Evolutionary conservation across 108 stramenopile genomes (phyloP), one percentile per base, ranked within the genome.

Genomic region (Nitzschia palea): DNA sequence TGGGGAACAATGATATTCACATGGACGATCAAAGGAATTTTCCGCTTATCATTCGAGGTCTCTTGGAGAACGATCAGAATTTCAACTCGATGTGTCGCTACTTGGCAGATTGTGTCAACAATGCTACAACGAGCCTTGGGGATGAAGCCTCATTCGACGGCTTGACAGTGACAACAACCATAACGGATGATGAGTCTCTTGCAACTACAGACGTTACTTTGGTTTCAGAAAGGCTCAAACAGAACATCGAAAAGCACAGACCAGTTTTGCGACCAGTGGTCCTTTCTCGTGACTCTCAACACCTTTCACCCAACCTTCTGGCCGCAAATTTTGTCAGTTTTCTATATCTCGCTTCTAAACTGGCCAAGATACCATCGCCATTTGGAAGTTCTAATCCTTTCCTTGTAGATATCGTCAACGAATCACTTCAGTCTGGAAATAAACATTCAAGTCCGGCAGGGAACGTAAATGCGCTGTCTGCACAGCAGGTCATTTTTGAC

Each of bases 311-410:
- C 20, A 34, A 68, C 8, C 74, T 84, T 23, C 47, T 80, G 33
- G 88, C 88, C 42, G 85, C 88, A 1, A 85, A 84, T 51, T 89
- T 86, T 55, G 81, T 86, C 1, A 76, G 78, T 58, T 89, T 86
- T 53, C 30, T 89, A 17, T 66, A 80, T 36, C 68, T 78, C 44
- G 73, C 83, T 26, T 62, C 83, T 0, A 54, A 67, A 31, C 25
- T 83, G 37, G 40, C 80, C 0, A 80, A 77, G 28, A 50, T 73
- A 23, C 36, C 71, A 18, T 81, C 77, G 44, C 88, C 88, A 1
- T 86, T 80, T 60, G 71, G 75, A 22, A 57, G 65, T 26, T 67
- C 61, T 3, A 85, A 86, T 65, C 81, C 88, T 8, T 86, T 85
- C 43, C 23, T 82, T 26, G 65, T 52, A 43, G 68, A 79, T 33